Percentiles rank a stretch among this genome's conserved stretches.
phyloP scores from a whole-genome alignment of 257 asterid genomes.

The Gardenia jasminoides region DNA sequence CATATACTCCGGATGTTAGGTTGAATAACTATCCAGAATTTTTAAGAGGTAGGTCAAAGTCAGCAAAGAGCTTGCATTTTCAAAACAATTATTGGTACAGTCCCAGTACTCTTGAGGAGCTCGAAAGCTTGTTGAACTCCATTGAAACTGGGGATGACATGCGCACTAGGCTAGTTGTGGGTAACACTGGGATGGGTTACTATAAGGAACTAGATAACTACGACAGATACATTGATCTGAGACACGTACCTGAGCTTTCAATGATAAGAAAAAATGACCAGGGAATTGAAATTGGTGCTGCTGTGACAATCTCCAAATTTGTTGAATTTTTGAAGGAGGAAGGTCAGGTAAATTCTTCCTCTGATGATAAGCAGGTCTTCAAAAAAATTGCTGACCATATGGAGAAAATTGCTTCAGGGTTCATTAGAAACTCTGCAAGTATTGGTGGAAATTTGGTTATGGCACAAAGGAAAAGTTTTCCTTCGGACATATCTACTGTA shows the following conservation, averaged over 20 bases:
- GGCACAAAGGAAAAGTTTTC: constrained; percentile 65
- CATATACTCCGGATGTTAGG: constrained; percentile 26
- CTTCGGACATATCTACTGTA: constrained; percentile 64
- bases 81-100: constrained; percentile 52
- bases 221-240: constrained; percentile 51
- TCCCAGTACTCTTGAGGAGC: constrained; percentile 53
- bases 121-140: constrained; percentile 24
- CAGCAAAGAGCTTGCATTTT: constrained; percentile 31
- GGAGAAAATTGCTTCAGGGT: constrained; percentile 62
- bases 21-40: constrained; percentile 34
- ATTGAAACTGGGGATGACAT: neutral
- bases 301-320: constrained; percentile 51
- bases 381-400: constrained; percentile 52
- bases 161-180: neutral
- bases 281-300: constrained; percentile 63
- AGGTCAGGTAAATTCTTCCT: constrained; percentile 9
- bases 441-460: constrained; percentile 12
- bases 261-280: constrained; percentile 29
- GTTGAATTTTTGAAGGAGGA: constrained; percentile 39
- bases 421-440: constrained; percentile 60
- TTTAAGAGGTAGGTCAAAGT: constrained; percentile 25
- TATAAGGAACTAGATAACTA: constrained; percentile 39
- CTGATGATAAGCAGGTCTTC: constrained; percentile 31
- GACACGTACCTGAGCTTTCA: constrained; percentile 48
- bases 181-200: neutral